phyloP scores from a whole-genome alignment of 495 filamentous ascomycete genomes.

The Trichodelitschia bisporula region DNA sequence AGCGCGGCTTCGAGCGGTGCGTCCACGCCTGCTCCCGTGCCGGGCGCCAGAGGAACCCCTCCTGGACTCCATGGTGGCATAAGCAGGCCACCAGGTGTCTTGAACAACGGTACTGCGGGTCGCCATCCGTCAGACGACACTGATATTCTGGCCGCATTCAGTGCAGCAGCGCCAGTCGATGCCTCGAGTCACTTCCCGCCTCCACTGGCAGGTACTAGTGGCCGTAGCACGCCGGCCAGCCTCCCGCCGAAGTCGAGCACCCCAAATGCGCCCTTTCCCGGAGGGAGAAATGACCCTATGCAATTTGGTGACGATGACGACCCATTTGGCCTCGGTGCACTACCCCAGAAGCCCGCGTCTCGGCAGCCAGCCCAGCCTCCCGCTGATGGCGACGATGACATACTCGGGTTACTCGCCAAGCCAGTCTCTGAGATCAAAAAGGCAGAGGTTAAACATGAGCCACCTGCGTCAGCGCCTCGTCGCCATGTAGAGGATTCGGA shows the following conservation, averaged over 20 bases:
- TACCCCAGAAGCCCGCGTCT: constrained; percentile 22
- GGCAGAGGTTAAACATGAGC: no score
- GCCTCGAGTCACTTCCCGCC: constrained; percentile 33
- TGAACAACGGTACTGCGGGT: constrained; percentile 7
- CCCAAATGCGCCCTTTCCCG: constrained; percentile 4
- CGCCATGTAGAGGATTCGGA: constrained; percentile 12
- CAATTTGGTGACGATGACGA: constrained; percentile 35
- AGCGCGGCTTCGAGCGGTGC: no score
- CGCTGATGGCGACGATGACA: constrained; percentile 42
- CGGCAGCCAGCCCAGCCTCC: constrained; percentile 13
- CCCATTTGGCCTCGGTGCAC: constrained; percentile 60
- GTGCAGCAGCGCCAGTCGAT: constrained; percentile 33
- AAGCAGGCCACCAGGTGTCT: constrained; percentile 15
- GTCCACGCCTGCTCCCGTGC: constrained; percentile 16
- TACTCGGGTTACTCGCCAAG: constrained; percentile 64
- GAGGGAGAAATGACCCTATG: constrained; percentile 1
- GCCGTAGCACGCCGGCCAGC: constrained; percentile 7
- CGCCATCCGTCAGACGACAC: constrained; percentile 22
- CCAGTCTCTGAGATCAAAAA: constrained; percentile 77
- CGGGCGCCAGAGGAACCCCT: neutral
- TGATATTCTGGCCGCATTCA: constrained; percentile 39
- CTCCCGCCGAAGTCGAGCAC: neutral
- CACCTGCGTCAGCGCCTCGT: constrained; percentile 9
- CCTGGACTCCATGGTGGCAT: constrained; percentile 12
- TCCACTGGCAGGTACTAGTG: constrained; percentile 12